Base-by-base conservation (phyloP, 257 asterid species). In the Anisodus tanguticus region DNA sequence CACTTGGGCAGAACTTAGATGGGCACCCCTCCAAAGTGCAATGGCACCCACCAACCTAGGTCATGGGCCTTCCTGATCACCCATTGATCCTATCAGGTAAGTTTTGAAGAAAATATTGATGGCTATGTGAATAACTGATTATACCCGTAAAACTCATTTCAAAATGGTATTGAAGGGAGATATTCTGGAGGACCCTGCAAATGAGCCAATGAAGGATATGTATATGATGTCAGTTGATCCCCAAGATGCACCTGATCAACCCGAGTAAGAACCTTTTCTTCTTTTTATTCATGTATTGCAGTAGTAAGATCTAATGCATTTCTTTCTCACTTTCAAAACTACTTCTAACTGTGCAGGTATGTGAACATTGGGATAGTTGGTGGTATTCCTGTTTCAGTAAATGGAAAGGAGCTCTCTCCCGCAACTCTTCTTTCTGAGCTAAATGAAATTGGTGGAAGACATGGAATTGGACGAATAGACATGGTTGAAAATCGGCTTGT, bases 401-500 rank as follows among this genome's bases (percentile, higher is more conserved):
- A 96, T 5, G 98, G 93, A 57, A 91, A 91, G 88, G 88, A 88
- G 68, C 90, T 91, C 62, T 92, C 98, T 67, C 99, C 99, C 0
- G 98, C 98, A 60, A 85, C 95, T 79, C 95, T 93, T 58, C 97
- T 96, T 47, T 68, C 97, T 0, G 90, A 89, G 91, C 92, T 96
- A 60, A 96, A 96, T n/a, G 92, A 92, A 8, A 87, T 93, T 7
- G 98, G 99, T 4, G 95, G 98, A 55, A 93, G 85, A 86, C 98
- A 93, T 12, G 99, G 99, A 51, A 93, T 94, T 12, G 98, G 99
- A 4, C 94, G 97, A 43, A 82, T 95, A 79, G 99, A 96, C 88
- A 94, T 96, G 97, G 98, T 94, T 71, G 99, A 96, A 80, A 94
- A 96, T 72, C 88, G 97, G 15, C 94, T 96, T 0, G 99, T 96